Conservation (phyloP, 129 eudicot species). For the Flaveria bidentis region DNA sequence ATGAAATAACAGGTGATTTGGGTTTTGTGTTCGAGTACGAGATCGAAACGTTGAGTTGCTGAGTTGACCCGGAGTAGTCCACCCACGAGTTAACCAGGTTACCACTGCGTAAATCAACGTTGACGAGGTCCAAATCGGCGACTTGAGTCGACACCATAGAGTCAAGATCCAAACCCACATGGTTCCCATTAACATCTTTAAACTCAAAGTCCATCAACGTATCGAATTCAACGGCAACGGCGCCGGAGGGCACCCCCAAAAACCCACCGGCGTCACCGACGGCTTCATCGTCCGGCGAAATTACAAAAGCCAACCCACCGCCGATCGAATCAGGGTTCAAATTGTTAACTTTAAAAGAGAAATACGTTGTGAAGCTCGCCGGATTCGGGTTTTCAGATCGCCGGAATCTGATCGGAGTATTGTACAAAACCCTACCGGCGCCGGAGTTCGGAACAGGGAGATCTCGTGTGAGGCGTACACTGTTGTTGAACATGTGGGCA, state of each 20-base stretch:
- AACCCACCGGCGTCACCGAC: slow-evolving; percentile 67
- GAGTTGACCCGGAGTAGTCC: slow-evolving; percentile 37
- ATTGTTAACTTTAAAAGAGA: slow-evolving; percentile 55
- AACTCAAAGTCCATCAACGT: slow-evolving; percentile 43
- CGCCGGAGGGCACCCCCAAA: slow-evolving; percentile 54
- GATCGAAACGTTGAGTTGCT: slow-evolving; percentile 34
- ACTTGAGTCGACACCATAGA: slow-evolving; percentile 28
- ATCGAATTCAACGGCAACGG: slow-evolving; percentile 79
- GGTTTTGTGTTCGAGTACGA: slow-evolving; percentile 32
- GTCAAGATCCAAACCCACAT: slow-evolving; percentile 40
- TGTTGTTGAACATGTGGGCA: slow-evolving; percentile 67
- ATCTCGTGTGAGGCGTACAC: slow-evolving; percentile 66
- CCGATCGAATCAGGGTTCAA: slow-evolving; percentile 85
- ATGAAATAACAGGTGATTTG: slow-evolving; percentile 23
- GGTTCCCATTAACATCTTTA: slow-evolving; percentile 37
- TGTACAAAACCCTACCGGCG: slow-evolving; percentile 66
- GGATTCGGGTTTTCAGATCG: slow-evolving; percentile 42
- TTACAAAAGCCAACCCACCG: slow-evolving; percentile 78
- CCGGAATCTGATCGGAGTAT: slow-evolving; percentile 66
- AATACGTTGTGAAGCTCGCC: slow-evolving; percentile 69
- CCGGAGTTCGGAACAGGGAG: slow-evolving; percentile 90
- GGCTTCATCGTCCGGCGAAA: slow-evolving; percentile 60
- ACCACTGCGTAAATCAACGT: slow-evolving; percentile 30
- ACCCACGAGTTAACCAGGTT: slow-evolving; percentile 31
- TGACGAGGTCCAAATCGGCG: slow-evolving; percentile 21